Percentiles rank a stretch among this genome's conserved stretches.
Conservation (phyloP, 208 protist genomes). For the Crithidia acanthocephali region DNA sequence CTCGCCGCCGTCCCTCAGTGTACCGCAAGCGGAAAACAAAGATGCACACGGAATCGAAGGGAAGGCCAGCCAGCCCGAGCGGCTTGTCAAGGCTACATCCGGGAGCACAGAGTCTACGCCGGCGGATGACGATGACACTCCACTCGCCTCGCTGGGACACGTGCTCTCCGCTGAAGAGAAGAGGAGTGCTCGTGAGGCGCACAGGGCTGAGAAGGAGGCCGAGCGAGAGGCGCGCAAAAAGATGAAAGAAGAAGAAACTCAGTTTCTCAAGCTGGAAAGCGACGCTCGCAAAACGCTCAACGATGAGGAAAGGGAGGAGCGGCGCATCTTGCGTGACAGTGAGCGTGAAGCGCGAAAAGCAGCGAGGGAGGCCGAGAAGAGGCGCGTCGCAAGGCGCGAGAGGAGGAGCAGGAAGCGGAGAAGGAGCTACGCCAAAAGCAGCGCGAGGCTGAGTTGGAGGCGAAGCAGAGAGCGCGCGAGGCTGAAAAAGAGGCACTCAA, state of each 20-base stretch:
- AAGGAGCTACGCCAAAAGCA: constrained; percentile 16
- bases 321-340: constrained; percentile 19
- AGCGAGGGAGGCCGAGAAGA: constrained; percentile 26
- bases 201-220: constrained; percentile 25
- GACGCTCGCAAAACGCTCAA: constrained; percentile 18
- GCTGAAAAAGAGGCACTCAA: constrained; percentile 27
- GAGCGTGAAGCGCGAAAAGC: constrained; percentile 33
- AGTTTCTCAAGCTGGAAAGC: constrained; percentile 21
- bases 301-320: constrained; percentile 24
- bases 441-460: constrained; percentile 22
- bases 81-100: not conserved
- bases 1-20: not conserved
- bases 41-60: not conserved
- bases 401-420: constrained; percentile 35
- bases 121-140: constrained; percentile 17
- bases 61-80: not conserved
- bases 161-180: constrained; percentile 24
- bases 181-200: constrained; percentile 10
- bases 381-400: constrained; percentile 28
- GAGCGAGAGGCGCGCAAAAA: constrained; percentile 28
- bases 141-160: constrained; percentile 18
- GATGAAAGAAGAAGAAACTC: constrained; percentile 24
- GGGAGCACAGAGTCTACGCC: not conserved
- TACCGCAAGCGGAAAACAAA: not conserved
- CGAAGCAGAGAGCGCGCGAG: constrained; percentile 28